phyloP scores from a whole-genome alignment of 2,329 filamentous ascomycete genomes.

The Ophiostoma montium region DNA sequence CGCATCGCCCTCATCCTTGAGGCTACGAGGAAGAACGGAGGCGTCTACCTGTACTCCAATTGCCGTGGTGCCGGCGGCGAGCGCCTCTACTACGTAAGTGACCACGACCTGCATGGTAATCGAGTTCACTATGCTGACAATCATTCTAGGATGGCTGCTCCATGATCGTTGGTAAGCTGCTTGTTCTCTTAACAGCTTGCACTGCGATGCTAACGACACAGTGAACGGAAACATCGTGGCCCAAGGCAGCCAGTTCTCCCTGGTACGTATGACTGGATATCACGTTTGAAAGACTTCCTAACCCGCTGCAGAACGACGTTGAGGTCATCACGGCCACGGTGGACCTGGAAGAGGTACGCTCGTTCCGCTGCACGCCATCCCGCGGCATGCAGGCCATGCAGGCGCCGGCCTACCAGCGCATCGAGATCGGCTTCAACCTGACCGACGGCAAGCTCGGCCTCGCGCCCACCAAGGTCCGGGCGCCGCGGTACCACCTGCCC shows the following conservation, averaged over 20 bases:
- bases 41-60: conserved; percentile 44
- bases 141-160: conserved; percentile 36
- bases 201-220: not conserved
- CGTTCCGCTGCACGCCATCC: conserved; percentile 40
- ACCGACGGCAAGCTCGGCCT: conserved; percentile 18
- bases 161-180: conserved; percentile 36
- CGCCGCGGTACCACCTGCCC: conserved; percentile 38
- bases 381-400: conserved; percentile 43
- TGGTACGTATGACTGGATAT: not conserved
- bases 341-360: conserved; percentile 57
- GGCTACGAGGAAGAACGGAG: conserved; percentile 37
- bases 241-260: conserved; percentile 47
- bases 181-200: not conserved
- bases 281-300: conserved; percentile 18
- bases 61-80: conserved; percentile 30
- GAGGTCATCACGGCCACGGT: conserved; percentile 53
- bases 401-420: conserved; percentile 29
- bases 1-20: conserved; percentile 51
- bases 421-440: conserved; percentile 24
- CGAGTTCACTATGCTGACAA: not conserved
- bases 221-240: conserved; percentile 49
- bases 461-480: conserved; percentile 23
- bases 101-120: not conserved
- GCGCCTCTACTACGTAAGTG: conserved; percentile 35
- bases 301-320: conserved; percentile 39